A percentile compares a stretch with the other conserved stretches of the same genome.
phyloP scores from a whole-genome alignment of 768 basidiomycete species.

The Gymnopilus junonius region DNA sequence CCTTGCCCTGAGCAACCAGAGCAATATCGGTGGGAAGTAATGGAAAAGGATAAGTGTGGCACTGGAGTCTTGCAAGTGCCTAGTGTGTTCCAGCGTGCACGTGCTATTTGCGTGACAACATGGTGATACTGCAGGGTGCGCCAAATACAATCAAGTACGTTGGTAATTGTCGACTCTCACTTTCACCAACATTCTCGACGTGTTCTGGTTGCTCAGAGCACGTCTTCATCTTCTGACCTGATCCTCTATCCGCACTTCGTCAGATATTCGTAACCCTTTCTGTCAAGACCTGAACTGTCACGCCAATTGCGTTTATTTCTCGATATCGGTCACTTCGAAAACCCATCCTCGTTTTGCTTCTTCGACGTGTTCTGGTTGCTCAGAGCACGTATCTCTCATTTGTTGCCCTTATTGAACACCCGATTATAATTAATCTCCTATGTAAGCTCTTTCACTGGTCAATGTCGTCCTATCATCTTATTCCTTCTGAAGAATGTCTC shows the following conservation, averaged over 20 bases:
- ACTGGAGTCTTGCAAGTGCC: too few relatives aligned
- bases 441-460: not conserved
- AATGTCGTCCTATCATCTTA: not conserved
- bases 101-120: not conserved
- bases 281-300: too few relatives aligned
- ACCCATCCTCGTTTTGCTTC: not conserved
- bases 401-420: not conserved
- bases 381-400: not conserved
- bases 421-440: too few relatives aligned
- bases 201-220: slow-evolving; percentile 1
- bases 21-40: not conserved
- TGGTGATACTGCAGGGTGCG: too few relatives aligned
- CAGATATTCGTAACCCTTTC: too few relatives aligned
- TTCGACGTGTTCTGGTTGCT: not conserved
- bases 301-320: too few relatives aligned
- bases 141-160: not conserved
- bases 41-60: not conserved
- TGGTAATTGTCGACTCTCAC: too few relatives aligned
- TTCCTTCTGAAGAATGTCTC: not conserved
- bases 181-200: too few relatives aligned
- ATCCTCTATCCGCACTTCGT: too few relatives aligned
- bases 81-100: not conserved
- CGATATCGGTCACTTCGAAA: too few relatives aligned
- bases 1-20: not conserved
- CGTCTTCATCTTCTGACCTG: not conserved